Conservation (phyloP, 768 basidiomycete genomes). For the Kwoniella heveanensis region DNA sequence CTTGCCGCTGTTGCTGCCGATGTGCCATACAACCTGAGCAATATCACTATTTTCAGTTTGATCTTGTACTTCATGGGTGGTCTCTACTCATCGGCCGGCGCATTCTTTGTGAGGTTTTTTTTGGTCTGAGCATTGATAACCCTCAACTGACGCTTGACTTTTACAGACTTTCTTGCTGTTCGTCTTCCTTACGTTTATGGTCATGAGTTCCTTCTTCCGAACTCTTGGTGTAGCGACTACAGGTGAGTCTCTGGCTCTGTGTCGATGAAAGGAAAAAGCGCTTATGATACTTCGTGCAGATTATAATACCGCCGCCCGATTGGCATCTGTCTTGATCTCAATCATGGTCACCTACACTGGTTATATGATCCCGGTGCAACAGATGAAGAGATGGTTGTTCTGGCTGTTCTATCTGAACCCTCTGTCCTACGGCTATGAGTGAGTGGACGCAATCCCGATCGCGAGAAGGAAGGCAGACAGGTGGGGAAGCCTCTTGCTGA, state of each 20-base stretch:
- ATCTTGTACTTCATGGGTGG: conserved; percentile 57
- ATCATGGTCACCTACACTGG: conserved; percentile 62
- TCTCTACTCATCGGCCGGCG: conserved; percentile 52
- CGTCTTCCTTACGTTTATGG: conserved; percentile 63
- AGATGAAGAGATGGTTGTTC: conserved; percentile 62
- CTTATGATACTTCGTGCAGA: conserved; percentile 11
- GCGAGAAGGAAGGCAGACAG: background rate
- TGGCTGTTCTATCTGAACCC: conserved; percentile 82
- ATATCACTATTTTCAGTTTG: conserved; percentile 56
- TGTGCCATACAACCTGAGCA: conserved; percentile 56
- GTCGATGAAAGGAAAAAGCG: conserved; percentile 59
- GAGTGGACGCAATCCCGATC: background rate
- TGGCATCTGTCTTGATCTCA: conserved; percentile 70
- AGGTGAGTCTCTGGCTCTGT: background rate
- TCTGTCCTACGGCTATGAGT: conserved; percentile 72
- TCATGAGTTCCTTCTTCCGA: conserved; percentile 84
- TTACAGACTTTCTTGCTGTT: conserved; percentile 61
- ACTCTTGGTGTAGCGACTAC: conserved; percentile 58
- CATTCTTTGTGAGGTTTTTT: conserved; percentile 51
- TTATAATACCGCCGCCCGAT: conserved; percentile 65
- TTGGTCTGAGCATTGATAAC: background rate
- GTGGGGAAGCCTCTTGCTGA: background rate
- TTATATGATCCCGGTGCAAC: conserved; percentile 52
- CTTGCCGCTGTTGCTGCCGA: conserved; percentile 55
- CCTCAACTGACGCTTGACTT: background rate